Evolutionary conservation across 2,329 filamentous ascomycete genomes (phyloP), one percentile per base, ranked within the genome.

Genomic region (Neophaeococcomyces aloes): DNA sequence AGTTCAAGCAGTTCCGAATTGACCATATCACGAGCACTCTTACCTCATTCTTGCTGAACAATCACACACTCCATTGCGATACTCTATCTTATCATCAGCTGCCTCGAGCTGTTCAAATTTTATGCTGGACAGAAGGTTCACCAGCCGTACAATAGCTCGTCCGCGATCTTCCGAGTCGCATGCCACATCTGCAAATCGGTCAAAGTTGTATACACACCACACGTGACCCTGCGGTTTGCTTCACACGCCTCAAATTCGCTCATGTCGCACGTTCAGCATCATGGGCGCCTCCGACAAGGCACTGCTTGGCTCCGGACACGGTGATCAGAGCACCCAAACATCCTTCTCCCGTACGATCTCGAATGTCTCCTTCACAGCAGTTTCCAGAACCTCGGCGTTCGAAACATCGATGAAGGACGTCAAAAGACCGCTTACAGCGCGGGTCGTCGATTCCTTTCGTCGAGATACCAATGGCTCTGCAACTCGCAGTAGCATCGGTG

Each of bases 391-490:
- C 17, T 50, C 50, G 7, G 45, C 51, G 14, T 48, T 47, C 15
- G 50, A 55, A 29, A 49, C 45, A n/a, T 48, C 52, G 35, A 50
- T 49, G 48, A 42, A 46, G 29, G 31, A 42, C 10, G 38, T 49
- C 33, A 48, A 50, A 37, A 34, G 42, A 10, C 49, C 43, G 29
- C 44, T 54, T 29, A 42, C 40, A 11, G 38, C 34, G 14, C 56
- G 57, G 31, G 39, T 59, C 33, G 43, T 55, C 13, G 56, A 59
- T 38, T 51, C 55, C 36, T 60, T 60, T 49, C 53, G 53, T 23
- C 55, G 57, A 27, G 54, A 60, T 44, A 56, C 57, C n/a, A 46
- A 57, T 34, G 57, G 56, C 4, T 54, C 49, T 35, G 46, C 55
- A 11, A 53, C 47, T n/a, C 39, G 33, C n/a, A 44, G 46, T 10